Evolutionary conservation across 345 rosid species (phyloP), one percentile per base, ranked within the genome.

Genomic region (Camelina laxa): DNA sequence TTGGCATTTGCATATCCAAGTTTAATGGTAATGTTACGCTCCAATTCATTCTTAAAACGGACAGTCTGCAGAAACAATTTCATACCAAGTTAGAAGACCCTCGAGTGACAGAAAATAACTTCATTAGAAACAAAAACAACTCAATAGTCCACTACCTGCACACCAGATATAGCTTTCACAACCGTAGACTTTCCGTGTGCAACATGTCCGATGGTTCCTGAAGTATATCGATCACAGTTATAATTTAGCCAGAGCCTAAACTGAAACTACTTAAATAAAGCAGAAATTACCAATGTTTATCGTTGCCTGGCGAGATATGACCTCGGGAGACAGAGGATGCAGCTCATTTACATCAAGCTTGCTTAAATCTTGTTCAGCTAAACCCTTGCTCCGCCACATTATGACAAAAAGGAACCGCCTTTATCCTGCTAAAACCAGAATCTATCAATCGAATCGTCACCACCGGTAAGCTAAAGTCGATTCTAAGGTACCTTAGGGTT

Each of bases 1-100:
- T 95, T 95, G n/a, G 97, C 97, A 75, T 95, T 95, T 27, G 97
- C 97, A 83, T 95, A 92, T 22, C 99, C 99, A 85, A 95, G 97
- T 82, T 95, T 95, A 67, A 95, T 95, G n/a, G 99, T 95, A 70
- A 95, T 95, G 41, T 95, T 95, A 27, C 97, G n/a, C n/a, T n/a
- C n/a, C n/a, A n/a, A n/a, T n/a, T n/a, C n/a, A n/a, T n/a, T n/a
- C n/a, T n/a, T n/a, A 70, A 95, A 95, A 73, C 93, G 96, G 70
- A 95, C 99, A 76, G 99, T 95, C 99, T 92, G 78, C 54, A 82
- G 24, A 22, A 22, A 22, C 24, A 22, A 22, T 22, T 22, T 22
- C 24, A 22, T 22, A 22, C 24, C 19, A 78, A 71, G 16, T 22
- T 22, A 36, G 21, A 20, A 60, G 48, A 54, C 50, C 20, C n/a